Evolutionary conservation across 192 early-diverging fungal species (phyloP), one percentile per base, ranked within the genome.

Genomic region (Pecoramyces ruminantium): DNA sequence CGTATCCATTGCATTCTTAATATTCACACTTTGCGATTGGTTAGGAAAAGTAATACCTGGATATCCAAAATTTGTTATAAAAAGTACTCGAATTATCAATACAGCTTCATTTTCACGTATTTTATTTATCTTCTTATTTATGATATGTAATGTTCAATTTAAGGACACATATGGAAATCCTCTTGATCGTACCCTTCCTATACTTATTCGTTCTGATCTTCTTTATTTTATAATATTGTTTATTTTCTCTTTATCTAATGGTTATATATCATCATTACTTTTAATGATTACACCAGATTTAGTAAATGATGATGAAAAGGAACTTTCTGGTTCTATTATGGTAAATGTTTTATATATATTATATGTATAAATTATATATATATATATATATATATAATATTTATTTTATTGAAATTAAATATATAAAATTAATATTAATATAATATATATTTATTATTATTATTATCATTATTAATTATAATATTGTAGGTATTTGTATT

Each of bases 21-120:
- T 88, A 16, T 94, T 87, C 80, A 94, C 92, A 83, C 21, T 91
- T 34, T 93, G 92, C 78, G 94, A 95, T 81, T 93, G 91, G 89
- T 28, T 90, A 12, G 94, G 94, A 38, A 86, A 90, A 29, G 80
- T 83, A 28, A 83, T 90, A 28, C 89, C 89, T 29, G 86, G 87
- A 78, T 86, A 87, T 78, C 82, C 83, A 4, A 83, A 84, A 79
- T 78, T 85, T 78, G 39, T 92, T 78, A 42, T 90, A 67, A 58
- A 83, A 81, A 78, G 81, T 84, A 79, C 82, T 77, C 9, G 79
- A 83, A 82, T 87, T 29, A 86, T 89, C 13, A 77, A 88, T 28
- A 27, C 83, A 0, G 80, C 88, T 2, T 88, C 91, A 0, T 80
- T 91, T 6, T 78, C 83, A 8, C 89, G 92, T 12, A 80, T 90